Base-by-base conservation (phyloP, 805 yeast genomes). In the Candida dendrica region DNA sequence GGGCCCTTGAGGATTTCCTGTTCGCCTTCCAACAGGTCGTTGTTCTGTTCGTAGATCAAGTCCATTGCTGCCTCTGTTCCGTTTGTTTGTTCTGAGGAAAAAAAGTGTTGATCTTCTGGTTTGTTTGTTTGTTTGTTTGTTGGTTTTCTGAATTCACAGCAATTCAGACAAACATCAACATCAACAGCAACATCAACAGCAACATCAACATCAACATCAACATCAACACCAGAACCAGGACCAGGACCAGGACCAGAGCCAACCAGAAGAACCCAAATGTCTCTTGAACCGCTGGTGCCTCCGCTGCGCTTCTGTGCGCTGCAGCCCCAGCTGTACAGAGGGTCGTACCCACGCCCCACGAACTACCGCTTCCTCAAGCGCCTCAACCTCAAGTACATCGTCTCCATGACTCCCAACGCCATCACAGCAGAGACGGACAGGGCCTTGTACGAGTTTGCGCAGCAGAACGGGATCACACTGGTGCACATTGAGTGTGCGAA, bases 341-440 rank as follows among this genome's bases (percentile, higher is more conserved):
- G 98, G 0, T 83, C 95, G 1, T 86, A 84, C 52, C 98, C 98
- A 1, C 72, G 93, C 40, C 77, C 79, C 37, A 72, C 81, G 42
- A 90, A 88, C 55, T 70, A 75, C 46, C 70, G 81, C 8, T 93
- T 82, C 54, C 65, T 93, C 9, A 66, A 72, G 47, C 71, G 87
- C 29, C 69, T 90, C 27, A 64, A 74, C 34, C 68, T 93, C 42
- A 79, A 72, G 52, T 82, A 90, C 9, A 79, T 91, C 39, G 68
- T 91, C 6, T 81, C 95, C 5, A 58, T 93, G 40, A 83, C 93
- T 0, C 95, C 97, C 2, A 75, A 75, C 27, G 85, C 93, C 1
- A 73, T 89, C 27, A 72, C 72, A 4, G 58, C 53, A 17, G 74
- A 69, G 32, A 65, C 74, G 1, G 89, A 83, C 50, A 66, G 72